These are phyloP conservation scores for Mycena galericulata DNA, from an alignment of 768 basidiomycete species.

Conservation along the genomic window DNA sequence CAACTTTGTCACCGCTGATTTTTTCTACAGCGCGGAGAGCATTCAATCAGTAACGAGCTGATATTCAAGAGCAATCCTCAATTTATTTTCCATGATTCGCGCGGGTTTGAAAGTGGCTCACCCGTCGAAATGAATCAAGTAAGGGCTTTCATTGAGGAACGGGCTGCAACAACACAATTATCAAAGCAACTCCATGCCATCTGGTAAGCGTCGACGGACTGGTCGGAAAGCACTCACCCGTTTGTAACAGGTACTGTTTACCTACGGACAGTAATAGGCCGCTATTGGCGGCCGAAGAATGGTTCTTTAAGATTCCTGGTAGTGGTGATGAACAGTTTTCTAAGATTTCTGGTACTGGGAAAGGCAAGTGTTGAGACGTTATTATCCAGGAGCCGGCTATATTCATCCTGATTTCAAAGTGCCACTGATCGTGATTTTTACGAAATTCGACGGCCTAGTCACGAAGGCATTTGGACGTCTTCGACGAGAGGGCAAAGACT, in stretches of 20 bases:
- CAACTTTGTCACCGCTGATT: not conserved
- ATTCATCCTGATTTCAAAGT: conserved; percentile 42
- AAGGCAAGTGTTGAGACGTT: not conserved
- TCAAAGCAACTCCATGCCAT: conserved; percentile 48
- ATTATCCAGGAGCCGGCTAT: too few species aligned
- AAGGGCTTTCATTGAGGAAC: conserved; percentile 44
- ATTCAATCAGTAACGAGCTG: conserved; percentile 38
- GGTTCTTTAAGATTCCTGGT: conserved; percentile 44
- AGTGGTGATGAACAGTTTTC: conserved; percentile 38
- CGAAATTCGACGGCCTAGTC: conserved; percentile 50
- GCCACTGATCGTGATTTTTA: conserved; percentile 53
- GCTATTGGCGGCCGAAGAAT: conserved; percentile 42
- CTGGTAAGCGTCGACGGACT: not conserved
- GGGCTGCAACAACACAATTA: conserved; percentile 32
- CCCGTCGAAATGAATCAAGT: conserved; percentile 44
- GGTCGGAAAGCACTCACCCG: not conserved
- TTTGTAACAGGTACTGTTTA: conserved; percentile 53
- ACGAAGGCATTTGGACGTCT: conserved; percentile 36
- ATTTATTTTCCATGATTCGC: conserved; percentile 45
- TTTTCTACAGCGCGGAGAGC: conserved; percentile 36
- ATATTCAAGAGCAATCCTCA: conserved; percentile 38
- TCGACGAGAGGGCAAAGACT: conserved; percentile 20
- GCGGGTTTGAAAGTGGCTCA: conserved; percentile 46
- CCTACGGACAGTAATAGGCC: conserved; percentile 42
- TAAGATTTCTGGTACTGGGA: not conserved